Percentiles rank a stretch among this genome's conserved stretches.
These are phyloP conservation scores for Pseudogymnoascus sp. DNA, from an alignment of 2,329 filamentous ascomycete genomes.

Conservation along the genomic window DNA sequence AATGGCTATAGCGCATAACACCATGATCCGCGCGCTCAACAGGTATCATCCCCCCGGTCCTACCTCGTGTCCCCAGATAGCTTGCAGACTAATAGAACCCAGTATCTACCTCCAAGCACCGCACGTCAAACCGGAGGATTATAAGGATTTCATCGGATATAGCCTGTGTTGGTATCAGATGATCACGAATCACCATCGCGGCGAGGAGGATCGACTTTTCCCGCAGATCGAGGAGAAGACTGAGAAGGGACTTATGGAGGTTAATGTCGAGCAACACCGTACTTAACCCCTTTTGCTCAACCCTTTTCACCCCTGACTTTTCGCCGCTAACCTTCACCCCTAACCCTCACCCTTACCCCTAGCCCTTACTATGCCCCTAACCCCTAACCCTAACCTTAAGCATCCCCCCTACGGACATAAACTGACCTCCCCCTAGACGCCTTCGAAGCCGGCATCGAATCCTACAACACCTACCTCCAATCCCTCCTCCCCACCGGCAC, in stretches of 20 bases:
- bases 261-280: not conserved
- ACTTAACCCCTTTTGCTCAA: not conserved
- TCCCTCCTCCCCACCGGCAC: not conserved
- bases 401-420: not conserved
- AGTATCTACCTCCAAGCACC: slow-evolving; percentile 11
- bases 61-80: too few species aligned
- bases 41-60: too few species aligned
- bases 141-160: slow-evolving; percentile 2
- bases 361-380: not conserved
- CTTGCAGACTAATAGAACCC: too few species aligned
- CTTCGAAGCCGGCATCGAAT: slow-evolving; percentile 18
- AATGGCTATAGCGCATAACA: slow-evolving; percentile 8
- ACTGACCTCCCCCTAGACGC: slow-evolving; percentile 7
- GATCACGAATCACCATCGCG: not conserved
- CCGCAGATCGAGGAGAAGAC: slow-evolving; percentile 7
- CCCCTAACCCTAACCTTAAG: not conserved
- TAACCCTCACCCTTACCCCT: too few species aligned
- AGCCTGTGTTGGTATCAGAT: slow-evolving; percentile 1
- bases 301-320: not conserved
- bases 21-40: slow-evolving; percentile 11
- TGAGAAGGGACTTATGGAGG: not conserved
- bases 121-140: slow-evolving; percentile 4
- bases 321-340: too few species aligned
- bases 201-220: not conserved
- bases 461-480: slow-evolving; percentile 16